phyloP scores from a whole-genome alignment of 2,329 filamentous ascomycete species.

The Septoria petroselini region DNA sequence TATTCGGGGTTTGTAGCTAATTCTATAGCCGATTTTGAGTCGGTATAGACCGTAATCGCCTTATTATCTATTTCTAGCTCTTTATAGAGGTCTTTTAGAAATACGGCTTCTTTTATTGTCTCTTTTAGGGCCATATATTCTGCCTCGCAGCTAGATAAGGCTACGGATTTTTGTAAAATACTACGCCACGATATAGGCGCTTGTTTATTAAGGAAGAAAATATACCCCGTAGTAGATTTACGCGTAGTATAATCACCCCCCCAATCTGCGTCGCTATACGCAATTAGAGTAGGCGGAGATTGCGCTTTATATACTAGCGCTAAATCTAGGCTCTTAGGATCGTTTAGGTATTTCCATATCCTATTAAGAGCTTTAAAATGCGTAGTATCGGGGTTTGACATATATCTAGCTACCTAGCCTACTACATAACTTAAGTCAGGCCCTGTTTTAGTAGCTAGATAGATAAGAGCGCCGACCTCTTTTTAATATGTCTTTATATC shows the following conservation, averaged over 20 bases:
- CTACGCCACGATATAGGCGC: too few species aligned
- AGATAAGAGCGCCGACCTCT: slow-evolving; percentile 10
- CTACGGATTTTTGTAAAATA: slow-evolving; percentile 5
- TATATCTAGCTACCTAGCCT: slow-evolving; percentile 5
- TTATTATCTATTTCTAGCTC: slow-evolving; percentile 6
- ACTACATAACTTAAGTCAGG: slow-evolving; percentile 4
- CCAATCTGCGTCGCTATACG: slow-evolving; percentile 9
- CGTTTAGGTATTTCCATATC: slow-evolving; percentile 14
- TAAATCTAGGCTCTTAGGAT: slow-evolving; percentile 1
- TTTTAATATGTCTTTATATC: slow-evolving; percentile 10
- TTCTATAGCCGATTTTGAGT: slow-evolving; percentile 10
- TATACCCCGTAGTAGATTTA: too few species aligned
- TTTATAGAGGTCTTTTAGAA: slow-evolving; percentile 14
- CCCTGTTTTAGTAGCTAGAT: too few species aligned
- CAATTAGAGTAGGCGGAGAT: slow-evolving; percentile 1
- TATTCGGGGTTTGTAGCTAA: slow-evolving; percentile 8
- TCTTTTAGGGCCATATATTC: slow-evolving; percentile 16
- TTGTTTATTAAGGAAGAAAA: too few species aligned
- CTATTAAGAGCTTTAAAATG: slow-evolving; percentile 13
- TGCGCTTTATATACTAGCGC: slow-evolving; percentile 7
- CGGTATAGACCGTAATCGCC: background rate
- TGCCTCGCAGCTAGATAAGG: slow-evolving; percentile 10
- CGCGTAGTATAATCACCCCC: slow-evolving; percentile 8
- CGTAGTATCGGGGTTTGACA: slow-evolving; percentile 2
- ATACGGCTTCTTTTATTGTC: slow-evolving; percentile 7